phyloP scores from a whole-genome alignment of 2,329 filamentous ascomycete species.

The Rutstroemia sydowiana region DNA sequence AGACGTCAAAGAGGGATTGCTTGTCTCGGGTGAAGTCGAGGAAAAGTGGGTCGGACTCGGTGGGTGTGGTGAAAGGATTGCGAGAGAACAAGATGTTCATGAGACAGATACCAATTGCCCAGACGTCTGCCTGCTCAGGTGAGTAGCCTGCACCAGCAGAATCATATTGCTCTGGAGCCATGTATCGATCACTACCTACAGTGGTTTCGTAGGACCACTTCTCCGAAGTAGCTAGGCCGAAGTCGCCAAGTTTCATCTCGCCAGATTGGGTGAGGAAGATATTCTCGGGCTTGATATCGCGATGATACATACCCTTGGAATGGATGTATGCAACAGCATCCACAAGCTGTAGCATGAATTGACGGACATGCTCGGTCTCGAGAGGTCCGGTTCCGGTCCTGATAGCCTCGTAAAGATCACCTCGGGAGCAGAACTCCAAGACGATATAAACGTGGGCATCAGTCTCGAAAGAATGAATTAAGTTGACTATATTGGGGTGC shows the following conservation, averaged over 20 bases:
- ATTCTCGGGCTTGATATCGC: conserved; percentile 99
- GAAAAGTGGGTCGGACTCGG: conserved; percentile 85
- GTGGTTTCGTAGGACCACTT: conserved; percentile 87
- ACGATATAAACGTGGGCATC: conserved; percentile 85
- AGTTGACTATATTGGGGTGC: conserved; percentile 90
- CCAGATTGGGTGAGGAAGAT: conserved; percentile 87
- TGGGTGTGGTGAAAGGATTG: conserved; percentile 90
- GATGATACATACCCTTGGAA: conserved; percentile 83
- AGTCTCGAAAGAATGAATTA: conserved; percentile 87
- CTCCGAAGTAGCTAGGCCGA: conserved; percentile 84
- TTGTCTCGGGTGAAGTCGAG: conserved; percentile 88
- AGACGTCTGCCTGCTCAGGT: conserved; percentile 87
- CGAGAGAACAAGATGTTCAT: conserved; percentile 94
- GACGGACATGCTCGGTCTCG: conserved; percentile 92
- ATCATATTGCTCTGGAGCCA: conserved; percentile 98
- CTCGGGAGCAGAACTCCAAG: conserved; percentile 89
- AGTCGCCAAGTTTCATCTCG: conserved; percentile 93
- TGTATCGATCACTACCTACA: conserved; percentile 96
- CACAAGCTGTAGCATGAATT: conserved; percentile 93
- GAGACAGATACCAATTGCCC: conserved; percentile 94
- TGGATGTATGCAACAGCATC: conserved; percentile 88
- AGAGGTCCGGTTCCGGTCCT: conserved; percentile 79
- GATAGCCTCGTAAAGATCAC: conserved; percentile 96
- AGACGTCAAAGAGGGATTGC: conserved; percentile 95
- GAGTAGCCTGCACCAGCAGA: conserved; percentile 82